Conservation (phyloP, 2,329 filamentous ascomycete genomes). For the Scopulariopsis brevicaulis region DNA sequence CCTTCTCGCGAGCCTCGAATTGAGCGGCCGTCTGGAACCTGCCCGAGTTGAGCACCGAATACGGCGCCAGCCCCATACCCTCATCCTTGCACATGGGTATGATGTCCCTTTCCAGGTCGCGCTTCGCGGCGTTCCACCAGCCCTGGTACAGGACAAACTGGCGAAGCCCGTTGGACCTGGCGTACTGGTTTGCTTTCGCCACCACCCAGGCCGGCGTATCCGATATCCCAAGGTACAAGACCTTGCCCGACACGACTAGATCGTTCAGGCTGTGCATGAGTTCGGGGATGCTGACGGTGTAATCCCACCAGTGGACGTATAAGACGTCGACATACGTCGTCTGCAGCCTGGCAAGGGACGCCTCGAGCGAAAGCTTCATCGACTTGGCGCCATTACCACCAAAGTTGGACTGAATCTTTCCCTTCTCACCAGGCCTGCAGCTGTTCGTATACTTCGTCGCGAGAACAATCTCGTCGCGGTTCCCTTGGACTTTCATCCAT, state of each 20-base stretch:
- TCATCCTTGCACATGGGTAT: constrained; percentile 30
- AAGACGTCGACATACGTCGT: constrained; percentile 20
- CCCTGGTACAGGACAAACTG: constrained; percentile 26
- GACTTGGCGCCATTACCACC: constrained; percentile 23
- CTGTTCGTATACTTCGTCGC: constrained; percentile 36
- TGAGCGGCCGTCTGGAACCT: constrained; percentile 28
- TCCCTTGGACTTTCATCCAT: constrained; percentile 29
- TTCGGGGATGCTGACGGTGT: constrained; percentile 13
- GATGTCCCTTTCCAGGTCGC: constrained; percentile 29
- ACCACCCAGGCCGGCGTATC: constrained; percentile 20
- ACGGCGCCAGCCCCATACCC: constrained; percentile 42
- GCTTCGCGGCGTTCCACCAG: constrained; percentile 23
- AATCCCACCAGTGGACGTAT: constrained; percentile 17
- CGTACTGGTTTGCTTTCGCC: constrained; percentile 14
- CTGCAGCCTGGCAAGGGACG: constrained; percentile 26
- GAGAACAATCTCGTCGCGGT: constrained; percentile 34
- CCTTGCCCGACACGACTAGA: constrained; percentile 14
- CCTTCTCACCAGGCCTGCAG: constrained; percentile 15
- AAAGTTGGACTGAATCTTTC: constrained; percentile 16
- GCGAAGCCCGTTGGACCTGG: constrained; percentile 12
- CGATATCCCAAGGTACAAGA: constrained; percentile 18
- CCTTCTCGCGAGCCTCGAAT: constrained; percentile 22
- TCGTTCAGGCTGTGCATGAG: constrained; percentile 15
- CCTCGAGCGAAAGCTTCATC: constrained; percentile 24
- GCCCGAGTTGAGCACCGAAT: constrained; percentile 42